These are phyloP conservation scores for Schizopora paradoxa DNA, from an alignment of 1,284 basidiomycete species.

Conservation along the genomic window DNA sequence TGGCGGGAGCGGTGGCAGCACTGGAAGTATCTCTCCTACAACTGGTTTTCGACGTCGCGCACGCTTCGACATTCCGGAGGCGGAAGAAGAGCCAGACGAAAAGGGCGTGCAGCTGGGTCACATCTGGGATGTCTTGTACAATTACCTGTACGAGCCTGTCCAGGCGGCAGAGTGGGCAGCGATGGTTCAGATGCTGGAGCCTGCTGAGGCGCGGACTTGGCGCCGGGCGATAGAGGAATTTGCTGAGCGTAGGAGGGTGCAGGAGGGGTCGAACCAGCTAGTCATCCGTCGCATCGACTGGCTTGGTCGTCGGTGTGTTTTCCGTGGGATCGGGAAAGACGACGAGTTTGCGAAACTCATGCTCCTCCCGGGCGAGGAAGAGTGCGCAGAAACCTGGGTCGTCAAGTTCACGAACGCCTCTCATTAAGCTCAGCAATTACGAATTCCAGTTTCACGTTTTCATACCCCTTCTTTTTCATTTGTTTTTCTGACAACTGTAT, in stretches of 20 bases:
- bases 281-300: constrained; percentile 43
- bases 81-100: too few relatives aligned
- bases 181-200: constrained; percentile 36
- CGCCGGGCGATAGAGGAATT: constrained; percentile 5
- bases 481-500: too few relatives aligned
- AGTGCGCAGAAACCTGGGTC: constrained; percentile 35
- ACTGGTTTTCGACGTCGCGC: not conserved
- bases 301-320: constrained; percentile 47
- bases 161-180: constrained; percentile 59
- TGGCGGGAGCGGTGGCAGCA: not conserved
- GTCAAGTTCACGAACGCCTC: constrained; percentile 33
- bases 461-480: too few relatives aligned
- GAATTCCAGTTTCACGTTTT: too few relatives aligned
- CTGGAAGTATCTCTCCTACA: not conserved
- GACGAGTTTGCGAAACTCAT: constrained; percentile 47
- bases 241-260: constrained; percentile 3
- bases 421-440: too few relatives aligned
- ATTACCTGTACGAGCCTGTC: constrained; percentile 44
- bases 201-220: constrained; percentile 31
- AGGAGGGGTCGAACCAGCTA: constrained; percentile 24
- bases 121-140: constrained; percentile 47
- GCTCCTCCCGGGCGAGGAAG: constrained; percentile 37
- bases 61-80: constrained; percentile 10
- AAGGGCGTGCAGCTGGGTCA: constrained; percentile 46
- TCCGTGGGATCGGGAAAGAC: constrained; percentile 53